A percentile compares a stretch with the other conserved stretches of the same genome.
Conservation (phyloP, 176 grass and related monocot genomes). For the Melocanna baccifera region DNA sequence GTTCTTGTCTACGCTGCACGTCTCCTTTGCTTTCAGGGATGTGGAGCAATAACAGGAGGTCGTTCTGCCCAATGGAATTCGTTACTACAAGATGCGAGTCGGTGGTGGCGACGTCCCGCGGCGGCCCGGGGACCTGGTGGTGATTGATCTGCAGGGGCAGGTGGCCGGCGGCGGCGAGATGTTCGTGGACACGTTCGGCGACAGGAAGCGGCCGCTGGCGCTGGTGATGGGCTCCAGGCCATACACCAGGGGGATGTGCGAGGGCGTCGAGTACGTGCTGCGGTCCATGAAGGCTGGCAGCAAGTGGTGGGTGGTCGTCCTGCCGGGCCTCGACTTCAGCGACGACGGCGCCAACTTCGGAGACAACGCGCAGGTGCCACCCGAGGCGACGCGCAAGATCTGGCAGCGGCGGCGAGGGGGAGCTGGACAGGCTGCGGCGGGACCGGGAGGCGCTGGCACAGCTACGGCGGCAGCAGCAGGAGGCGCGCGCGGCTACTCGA, state of each 20-base stretch:
- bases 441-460: conserved; percentile 41
- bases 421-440: conserved; percentile 46
- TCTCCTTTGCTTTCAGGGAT: conserved; percentile 31
- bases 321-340: conserved; percentile 58
- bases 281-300: conserved; percentile 68
- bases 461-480: conserved; percentile 49
- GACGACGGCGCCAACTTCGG: conserved; percentile 83
- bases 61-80: conserved; percentile 81
- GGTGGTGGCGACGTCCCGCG: conserved; percentile 68
- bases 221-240: conserved; percentile 94
- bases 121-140: conserved; percentile 74
- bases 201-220: conserved; percentile 69
- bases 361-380: conserved; percentile 35
- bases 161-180: conserved; percentile 24
- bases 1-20: neutral
- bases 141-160: conserved; percentile 84
- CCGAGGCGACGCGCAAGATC: conserved; percentile 38
- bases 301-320: conserved; percentile 69
- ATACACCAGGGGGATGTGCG: conserved; percentile 89
- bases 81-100: conserved; percentile 82
- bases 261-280: conserved; percentile 74
- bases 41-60: conserved; percentile 75
- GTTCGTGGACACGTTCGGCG: conserved; percentile 85
- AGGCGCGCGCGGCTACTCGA: conserved; percentile 31
- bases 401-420: neutral